These are phyloP conservation scores for Seminavis robusta DNA, from an alignment of 108 stramenopile species.

Conservation along the genomic window DNA sequence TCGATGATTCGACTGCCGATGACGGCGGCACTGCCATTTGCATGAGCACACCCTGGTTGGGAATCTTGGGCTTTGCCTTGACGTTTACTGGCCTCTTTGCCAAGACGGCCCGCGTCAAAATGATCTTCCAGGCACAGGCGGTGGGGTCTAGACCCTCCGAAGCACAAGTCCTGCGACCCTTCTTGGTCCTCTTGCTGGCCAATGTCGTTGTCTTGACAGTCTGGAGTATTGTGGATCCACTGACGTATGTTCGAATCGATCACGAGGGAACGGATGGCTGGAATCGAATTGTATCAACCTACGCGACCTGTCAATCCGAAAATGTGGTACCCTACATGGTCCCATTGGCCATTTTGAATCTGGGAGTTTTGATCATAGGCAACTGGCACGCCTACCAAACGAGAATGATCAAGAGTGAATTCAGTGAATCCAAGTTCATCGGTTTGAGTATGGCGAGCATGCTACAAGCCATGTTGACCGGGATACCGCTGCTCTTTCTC, in stretches of 20 bases:
- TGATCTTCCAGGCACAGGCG: slow-evolving; percentile 14
- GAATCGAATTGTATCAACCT: slow-evolving; percentile 13
- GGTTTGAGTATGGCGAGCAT: slow-evolving; percentile 22
- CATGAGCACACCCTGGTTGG: slow-evolving; percentile 34
- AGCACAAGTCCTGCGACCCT: slow-evolving; percentile 34
- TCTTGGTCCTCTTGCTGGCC: slow-evolving; percentile 14
- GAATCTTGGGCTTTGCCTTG: slow-evolving; percentile 42
- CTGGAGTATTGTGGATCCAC: slow-evolving; percentile 35
- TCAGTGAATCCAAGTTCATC: slow-evolving; percentile 27
- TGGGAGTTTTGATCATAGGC: slow-evolving; percentile 21
- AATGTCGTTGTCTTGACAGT: slow-evolving; percentile 18
- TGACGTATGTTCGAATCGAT: slow-evolving; percentile 7
- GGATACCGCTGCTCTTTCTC: slow-evolving; percentile 27
- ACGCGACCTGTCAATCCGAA: slow-evolving; percentile 8
- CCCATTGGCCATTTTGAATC: slow-evolving; percentile 10
- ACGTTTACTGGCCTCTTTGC: slow-evolving; percentile 46
- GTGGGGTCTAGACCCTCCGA: slow-evolving; percentile 28
- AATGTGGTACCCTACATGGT: not conserved
- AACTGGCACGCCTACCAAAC: slow-evolving; percentile 35
- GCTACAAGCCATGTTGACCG: slow-evolving; percentile 26
- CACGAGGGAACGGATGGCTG: slow-evolving; percentile 11
- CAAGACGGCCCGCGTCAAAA: slow-evolving; percentile 50
- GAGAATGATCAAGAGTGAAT: slow-evolving; percentile 28
- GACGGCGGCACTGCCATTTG: slow-evolving; percentile 13
- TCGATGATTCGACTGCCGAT: slow-evolving; percentile 29